phyloP scores from a whole-genome alignment of 805 yeast genomes.

The Metschnikowia henanensis region DNA sequence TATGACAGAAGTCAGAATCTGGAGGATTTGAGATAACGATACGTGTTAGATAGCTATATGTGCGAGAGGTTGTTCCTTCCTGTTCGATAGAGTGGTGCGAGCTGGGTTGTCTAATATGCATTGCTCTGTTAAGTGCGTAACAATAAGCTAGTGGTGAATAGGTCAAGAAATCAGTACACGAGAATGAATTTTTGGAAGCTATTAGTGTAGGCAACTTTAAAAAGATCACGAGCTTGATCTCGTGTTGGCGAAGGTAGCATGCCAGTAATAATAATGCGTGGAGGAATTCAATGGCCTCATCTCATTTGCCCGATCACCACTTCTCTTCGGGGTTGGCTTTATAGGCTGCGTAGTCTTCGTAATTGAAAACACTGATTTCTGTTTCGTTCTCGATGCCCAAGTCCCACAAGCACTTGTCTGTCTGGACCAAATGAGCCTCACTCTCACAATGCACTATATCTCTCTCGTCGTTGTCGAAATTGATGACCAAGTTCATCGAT shows the following conservation, averaged over 20 bases:
- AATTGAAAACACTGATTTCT: conserved; percentile 81
- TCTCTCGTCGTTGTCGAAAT: conserved; percentile 75
- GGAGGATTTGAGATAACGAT: too few relatives aligned
- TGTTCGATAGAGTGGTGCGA: not conserved
- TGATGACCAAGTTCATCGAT: conserved; percentile 88
- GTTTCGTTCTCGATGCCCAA: conserved; percentile 76
- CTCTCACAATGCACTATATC: conserved; percentile 51
- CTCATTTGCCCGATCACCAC: conserved; percentile 51
- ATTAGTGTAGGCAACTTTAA: too few relatives aligned
- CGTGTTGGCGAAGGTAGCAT: not conserved
- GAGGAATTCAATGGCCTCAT: too few relatives aligned
- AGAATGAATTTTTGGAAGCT: too few relatives aligned
- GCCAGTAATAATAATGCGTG: too few relatives aligned
- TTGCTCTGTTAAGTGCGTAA: too few relatives aligned
- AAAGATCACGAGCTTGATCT: too few relatives aligned
- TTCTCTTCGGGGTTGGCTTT: conserved; percentile 86
- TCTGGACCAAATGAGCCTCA: conserved; percentile 9
- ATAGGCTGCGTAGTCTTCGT: conserved; percentile 61
- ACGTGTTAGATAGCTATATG: too few relatives aligned
- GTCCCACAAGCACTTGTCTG: conserved; percentile 31
- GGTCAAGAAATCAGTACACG: too few relatives aligned
- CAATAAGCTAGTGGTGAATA: too few relatives aligned
- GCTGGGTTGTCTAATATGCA: not conserved
- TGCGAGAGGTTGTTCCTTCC: conserved; percentile 3
- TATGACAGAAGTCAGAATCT: too few relatives aligned